A percentile compares a stretch with the other conserved stretches of the same genome.
phyloP scores from a whole-genome alignment of 2,329 filamentous ascomycete species.

The Aspergillus fructus region DNA sequence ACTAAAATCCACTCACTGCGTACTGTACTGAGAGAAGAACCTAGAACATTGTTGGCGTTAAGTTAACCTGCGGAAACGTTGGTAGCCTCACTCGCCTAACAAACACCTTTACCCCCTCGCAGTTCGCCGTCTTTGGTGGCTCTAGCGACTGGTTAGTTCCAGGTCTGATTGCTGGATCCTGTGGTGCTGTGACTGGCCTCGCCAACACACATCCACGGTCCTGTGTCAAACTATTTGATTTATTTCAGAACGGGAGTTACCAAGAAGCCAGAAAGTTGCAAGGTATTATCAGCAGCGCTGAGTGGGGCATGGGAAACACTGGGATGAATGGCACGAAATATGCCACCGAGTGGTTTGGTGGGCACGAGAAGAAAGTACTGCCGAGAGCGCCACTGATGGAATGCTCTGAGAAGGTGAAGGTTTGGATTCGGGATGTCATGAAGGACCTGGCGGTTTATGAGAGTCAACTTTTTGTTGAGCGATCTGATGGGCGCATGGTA shows the following conservation, averaged over 20 bases:
- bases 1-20: too few relatives aligned
- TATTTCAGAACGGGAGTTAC: background rate
- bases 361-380: background rate
- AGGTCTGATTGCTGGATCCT: conserved; percentile 66
- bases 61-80: conserved; percentile 64
- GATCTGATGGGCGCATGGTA: too few relatives aligned
- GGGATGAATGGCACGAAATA: background rate
- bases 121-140: conserved; percentile 70
- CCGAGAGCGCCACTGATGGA: too few relatives aligned
- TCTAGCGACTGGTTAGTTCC: conserved; percentile 74
- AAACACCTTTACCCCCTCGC: conserved; percentile 59
- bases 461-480: too few relatives aligned
- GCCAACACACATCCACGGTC: conserved; percentile 69
- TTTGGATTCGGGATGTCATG: too few relatives aligned
- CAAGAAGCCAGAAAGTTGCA: background rate
- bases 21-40: conserved; percentile 27
- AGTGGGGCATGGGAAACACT: background rate
- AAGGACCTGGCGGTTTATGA: too few relatives aligned
- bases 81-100: conserved; percentile 62
- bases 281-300: background rate
- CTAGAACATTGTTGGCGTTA: conserved; percentile 61
- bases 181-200: conserved; percentile 69
- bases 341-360: background rate
- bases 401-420: too few relatives aligned
- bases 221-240: conserved; percentile 37